Conservation (phyloP, 192 early-diverging fungal species). For the Backusella psychrophila region DNA sequence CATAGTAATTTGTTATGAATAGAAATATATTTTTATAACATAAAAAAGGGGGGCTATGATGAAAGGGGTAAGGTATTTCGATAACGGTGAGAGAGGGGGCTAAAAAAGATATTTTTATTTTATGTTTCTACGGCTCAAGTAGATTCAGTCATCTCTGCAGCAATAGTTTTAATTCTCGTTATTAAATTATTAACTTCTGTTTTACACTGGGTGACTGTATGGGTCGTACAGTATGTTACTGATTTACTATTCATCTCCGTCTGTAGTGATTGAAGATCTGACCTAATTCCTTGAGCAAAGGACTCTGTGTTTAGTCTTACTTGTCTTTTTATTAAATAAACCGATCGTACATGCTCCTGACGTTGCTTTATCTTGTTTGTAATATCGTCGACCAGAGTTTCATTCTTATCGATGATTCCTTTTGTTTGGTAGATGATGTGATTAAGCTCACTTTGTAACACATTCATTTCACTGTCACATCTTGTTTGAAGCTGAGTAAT, state of each 20-base stretch:
- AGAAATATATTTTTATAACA: neutral
- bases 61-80: neutral
- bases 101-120: neutral
- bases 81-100: neutral
- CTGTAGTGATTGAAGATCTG: neutral
- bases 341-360: neutral
- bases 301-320: neutral
- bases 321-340: neutral
- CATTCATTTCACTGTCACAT: conserved; percentile 16
- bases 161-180: conserved; percentile 7
- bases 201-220: conserved; percentile 10
- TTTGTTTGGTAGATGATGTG: neutral
- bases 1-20: neutral
- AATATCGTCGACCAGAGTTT: conserved; percentile 5
- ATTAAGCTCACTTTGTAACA: conserved; percentile 6
- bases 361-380: conserved; percentile 2
- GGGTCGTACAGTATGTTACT: neutral
- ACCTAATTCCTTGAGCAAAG: conserved; percentile 1
- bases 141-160: neutral
- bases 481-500: neutral
- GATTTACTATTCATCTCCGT: conserved; percentile 8
- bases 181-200: conserved; percentile 20
- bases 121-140: neutral
- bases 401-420: conserved; percentile 8
- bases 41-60: neutral